phyloP scores from a whole-genome alignment of 139 green algal species.

The Tetradesmus lagerheimii region DNA sequence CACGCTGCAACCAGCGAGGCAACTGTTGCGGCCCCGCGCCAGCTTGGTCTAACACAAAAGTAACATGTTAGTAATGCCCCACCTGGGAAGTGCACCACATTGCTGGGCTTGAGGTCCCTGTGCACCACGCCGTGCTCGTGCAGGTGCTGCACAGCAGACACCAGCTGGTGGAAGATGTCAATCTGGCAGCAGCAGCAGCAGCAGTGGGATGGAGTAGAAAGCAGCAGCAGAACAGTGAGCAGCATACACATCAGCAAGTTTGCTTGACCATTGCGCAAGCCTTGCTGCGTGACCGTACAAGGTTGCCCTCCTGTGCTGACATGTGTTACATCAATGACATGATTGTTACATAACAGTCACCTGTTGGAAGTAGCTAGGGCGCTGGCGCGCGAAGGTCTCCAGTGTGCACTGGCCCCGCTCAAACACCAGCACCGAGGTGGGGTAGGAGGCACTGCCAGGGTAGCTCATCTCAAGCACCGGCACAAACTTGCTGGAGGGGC shows the following conservation, averaged over 20 bases:
- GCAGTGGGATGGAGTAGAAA: background rate
- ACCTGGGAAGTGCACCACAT: slow-evolving; percentile 51
- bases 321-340: background rate
- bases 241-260: background rate
- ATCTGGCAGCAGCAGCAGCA: slow-evolving; percentile 4
- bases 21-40: too few species aligned
- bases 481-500: slow-evolving; percentile 1
- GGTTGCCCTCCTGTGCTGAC: background rate
- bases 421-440: slow-evolving; percentile 16
- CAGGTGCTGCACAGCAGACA: slow-evolving; percentile 60
- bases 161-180: slow-evolving; percentile 54
- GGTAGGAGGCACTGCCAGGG: background rate
- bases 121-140: slow-evolving; percentile 65
- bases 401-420: slow-evolving; percentile 13
- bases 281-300: background rate
- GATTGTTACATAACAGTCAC: background rate
- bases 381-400: background rate
- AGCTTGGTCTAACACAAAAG: too few species aligned
- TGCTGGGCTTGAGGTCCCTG: slow-evolving; percentile 70
- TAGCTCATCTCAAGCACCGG: slow-evolving; percentile 10
- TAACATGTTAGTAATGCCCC: slow-evolving; percentile 25
- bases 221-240: too few species aligned
- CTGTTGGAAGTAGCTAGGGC: slow-evolving; percentile 5
- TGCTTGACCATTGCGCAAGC: background rate
- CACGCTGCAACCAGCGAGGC: too few species aligned